Evolutionary conservation across 169 alveolate genomes (phyloP), one percentile per base, ranked within the genome.

Genomic region (Amoebophrya sp.): DNA sequence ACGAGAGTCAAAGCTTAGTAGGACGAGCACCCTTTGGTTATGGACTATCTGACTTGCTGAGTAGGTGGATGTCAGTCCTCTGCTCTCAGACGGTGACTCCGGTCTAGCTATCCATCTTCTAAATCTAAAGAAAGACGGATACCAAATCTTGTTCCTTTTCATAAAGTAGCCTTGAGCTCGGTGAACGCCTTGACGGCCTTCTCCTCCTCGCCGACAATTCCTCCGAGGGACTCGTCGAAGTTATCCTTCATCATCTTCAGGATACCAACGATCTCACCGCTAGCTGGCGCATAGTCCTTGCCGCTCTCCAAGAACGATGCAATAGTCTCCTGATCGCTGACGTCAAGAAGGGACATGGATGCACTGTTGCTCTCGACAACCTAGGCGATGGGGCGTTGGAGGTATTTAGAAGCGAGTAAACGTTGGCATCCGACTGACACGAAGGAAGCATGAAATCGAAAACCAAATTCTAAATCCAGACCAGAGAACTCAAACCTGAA

Each of bases 181-280:
- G 18, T 36, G 89, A 6, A 26, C 39, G 10, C 26, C 2, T 1
- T 41, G 3, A n/a, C 89, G 40, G 89, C 39, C 89, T n/a, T 77
- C 89, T 77, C 89, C 89, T 77, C 41, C 89, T 77, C 41, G 2
- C 89, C 18, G 40, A 77, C 41, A 0, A 77, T 33, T 39, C 41
- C 89, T 0, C 89, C 41, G n/a, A n/a, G 39, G 40, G 41, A 33
- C 41, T 24, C 89, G 39, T 77, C 41, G 89, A 65, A 65, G 83
- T 65, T 65, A 18, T 65, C 83, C 33, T 65, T 65, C 83, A 65
- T 65, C 83, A 65, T 65, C 89, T 65, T 65, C 34, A 65, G 89
- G 2, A 65, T 6, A 0, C 89, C 89, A 0, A 26, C 34, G 89
- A 65, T 65, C 26, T 65, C 89, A 0, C 89, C 89, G 89, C 89